Percentiles rank a stretch among this genome's conserved stretches.
These are phyloP conservation scores for Rhynchosporium graminicola DNA, from an alignment of 2,329 filamentous ascomycete genomes.

Conservation along the genomic window DNA sequence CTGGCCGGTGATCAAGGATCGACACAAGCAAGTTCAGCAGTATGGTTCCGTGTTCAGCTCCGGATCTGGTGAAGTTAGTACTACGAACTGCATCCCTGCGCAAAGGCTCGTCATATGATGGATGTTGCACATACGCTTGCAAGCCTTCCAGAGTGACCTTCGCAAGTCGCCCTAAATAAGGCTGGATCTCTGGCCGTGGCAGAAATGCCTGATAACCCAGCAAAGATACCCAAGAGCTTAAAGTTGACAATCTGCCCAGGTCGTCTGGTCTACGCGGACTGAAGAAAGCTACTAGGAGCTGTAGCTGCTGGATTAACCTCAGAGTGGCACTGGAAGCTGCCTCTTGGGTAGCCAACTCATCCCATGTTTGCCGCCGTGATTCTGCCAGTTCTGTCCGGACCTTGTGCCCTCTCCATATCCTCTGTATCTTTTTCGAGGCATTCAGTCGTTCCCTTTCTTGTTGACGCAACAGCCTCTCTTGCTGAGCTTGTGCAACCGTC, in stretches of 20 bases:
- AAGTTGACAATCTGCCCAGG: conserved; percentile 48
- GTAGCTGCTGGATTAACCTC: conserved; percentile 47
- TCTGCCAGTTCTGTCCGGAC: conserved; percentile 60
- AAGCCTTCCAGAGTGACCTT: conserved; percentile 34
- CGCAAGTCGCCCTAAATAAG: conserved; percentile 31
- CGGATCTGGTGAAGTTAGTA: conserved; percentile 29
- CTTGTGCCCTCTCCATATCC: conserved; percentile 77
- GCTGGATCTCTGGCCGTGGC: conserved; percentile 27
- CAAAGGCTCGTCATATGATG: background rate
- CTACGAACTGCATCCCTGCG: background rate
- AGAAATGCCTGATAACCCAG: conserved; percentile 43
- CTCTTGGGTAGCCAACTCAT: conserved; percentile 53
- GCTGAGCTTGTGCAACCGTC: conserved; percentile 82
- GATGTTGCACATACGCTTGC: conserved; percentile 31
- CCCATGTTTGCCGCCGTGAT: conserved; percentile 61
- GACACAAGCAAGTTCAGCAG: conserved; percentile 35
- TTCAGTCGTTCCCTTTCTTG: conserved; percentile 76
- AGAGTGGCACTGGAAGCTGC: conserved; percentile 33
- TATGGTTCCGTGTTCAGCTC: conserved; percentile 22
- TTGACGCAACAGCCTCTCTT: conserved; percentile 79
- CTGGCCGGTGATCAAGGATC: conserved; percentile 29
- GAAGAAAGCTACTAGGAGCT: conserved; percentile 54
- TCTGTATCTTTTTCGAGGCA: conserved; percentile 74
- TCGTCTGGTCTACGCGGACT: conserved; percentile 49
- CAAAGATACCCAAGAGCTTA: conserved; percentile 40